These are phyloP conservation scores for Suillus variegatus DNA, from an alignment of 768 basidiomycete genomes.

Conservation along the genomic window DNA sequence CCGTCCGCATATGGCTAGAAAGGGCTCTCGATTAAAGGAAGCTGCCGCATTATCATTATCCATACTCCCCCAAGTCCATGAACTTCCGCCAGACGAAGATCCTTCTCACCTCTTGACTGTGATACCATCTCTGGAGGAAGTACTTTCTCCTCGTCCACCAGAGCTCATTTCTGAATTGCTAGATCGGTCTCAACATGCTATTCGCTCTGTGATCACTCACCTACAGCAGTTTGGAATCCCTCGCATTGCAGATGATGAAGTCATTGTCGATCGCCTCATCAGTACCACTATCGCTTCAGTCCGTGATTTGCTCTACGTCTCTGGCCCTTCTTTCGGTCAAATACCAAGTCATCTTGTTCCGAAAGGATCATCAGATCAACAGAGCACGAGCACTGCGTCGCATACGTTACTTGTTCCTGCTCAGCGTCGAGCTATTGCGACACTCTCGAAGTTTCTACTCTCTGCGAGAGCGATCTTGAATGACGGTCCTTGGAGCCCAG, in stretches of 20 bases:
- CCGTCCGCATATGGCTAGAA: slow-evolving; percentile 1
- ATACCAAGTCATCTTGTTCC: slow-evolving; percentile 45
- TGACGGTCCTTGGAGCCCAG: slow-evolving; percentile 28
- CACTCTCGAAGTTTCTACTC: slow-evolving; percentile 83
- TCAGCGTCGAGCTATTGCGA: slow-evolving; percentile 82
- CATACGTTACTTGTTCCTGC: slow-evolving; percentile 69
- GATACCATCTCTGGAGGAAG: slow-evolving; percentile 41
- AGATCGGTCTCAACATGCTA: slow-evolving; percentile 52
- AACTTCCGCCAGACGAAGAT: neutral
- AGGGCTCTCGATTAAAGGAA: slow-evolving; percentile 12
- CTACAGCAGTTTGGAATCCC: slow-evolving; percentile 50
- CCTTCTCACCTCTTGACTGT: neutral
- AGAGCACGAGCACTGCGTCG: slow-evolving; percentile 37
- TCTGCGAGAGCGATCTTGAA: slow-evolving; percentile 80
- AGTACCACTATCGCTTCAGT: slow-evolving; percentile 60
- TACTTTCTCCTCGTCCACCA: slow-evolving; percentile 53
- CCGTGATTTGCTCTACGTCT: slow-evolving; percentile 69
- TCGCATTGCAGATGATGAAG: slow-evolving; percentile 53
- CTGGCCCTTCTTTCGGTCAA: slow-evolving; percentile 50
- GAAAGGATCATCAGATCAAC: slow-evolving; percentile 29
- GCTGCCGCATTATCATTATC: slow-evolving; percentile 7
- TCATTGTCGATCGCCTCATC: slow-evolving; percentile 61
- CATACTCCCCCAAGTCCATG: slow-evolving; percentile 10
- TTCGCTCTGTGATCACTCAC: slow-evolving; percentile 61
- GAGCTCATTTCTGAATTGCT: slow-evolving; percentile 63